Evolutionary conservation across 441 rosid species (phyloP).

Genomic region (Euphorbia celastroides): DNA sequence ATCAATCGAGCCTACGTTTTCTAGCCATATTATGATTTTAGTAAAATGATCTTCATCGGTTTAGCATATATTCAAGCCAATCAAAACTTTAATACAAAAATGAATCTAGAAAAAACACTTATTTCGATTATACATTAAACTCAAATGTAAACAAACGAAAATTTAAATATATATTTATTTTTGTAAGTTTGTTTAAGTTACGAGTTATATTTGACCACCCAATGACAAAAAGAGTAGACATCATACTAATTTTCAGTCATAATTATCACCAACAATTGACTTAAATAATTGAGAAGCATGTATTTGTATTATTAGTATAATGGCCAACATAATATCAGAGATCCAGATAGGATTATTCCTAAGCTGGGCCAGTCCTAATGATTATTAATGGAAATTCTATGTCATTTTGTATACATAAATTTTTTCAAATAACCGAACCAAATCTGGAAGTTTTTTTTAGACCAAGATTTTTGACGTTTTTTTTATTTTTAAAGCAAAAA

Average conservation of each 20-base stretch:
- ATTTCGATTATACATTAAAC: no score
- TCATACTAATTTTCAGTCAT: background rate
- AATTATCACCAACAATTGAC: background rate
- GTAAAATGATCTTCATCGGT: no score
- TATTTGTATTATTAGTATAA: background rate
- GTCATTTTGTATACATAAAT: background rate
- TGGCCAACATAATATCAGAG: slow-evolving; percentile 2
- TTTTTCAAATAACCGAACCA: no score
- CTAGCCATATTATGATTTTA: no score
- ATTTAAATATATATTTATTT: background rate
- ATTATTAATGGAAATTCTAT: background rate
- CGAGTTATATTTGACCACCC: background rate
- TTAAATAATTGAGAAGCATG: background rate
- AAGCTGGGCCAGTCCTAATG: background rate
- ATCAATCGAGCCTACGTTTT: no score
- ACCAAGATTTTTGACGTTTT: no score
- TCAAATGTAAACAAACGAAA: background rate
- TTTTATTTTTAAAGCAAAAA: no score
- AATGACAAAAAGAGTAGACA: background rate
- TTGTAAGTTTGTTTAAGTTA: background rate
- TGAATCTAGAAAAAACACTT: no score
- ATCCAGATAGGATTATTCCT: background rate
- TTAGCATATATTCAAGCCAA: no score
- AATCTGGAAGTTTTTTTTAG: no score
- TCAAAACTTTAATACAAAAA: no score